Evolutionary conservation across 768 basidiomycete genomes (phyloP).

Genomic region (Macrolepiota dolichaula): DNA sequence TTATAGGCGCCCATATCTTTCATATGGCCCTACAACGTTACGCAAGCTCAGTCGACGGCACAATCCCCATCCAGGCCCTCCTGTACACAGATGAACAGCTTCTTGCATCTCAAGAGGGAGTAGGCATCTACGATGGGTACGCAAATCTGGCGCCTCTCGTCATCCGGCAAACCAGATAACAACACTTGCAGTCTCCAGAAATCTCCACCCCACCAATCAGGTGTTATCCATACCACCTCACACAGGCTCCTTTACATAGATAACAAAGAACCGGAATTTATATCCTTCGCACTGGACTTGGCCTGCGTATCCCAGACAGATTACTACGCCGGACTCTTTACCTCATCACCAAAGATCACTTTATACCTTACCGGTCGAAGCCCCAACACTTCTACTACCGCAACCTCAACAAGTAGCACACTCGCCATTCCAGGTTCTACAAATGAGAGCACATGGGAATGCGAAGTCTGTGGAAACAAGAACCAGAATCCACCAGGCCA

Average conservation of each 20-base stretch:
- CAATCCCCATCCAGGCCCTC: constrained; percentile 73
- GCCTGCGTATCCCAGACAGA: constrained; percentile 67
- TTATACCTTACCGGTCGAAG: constrained; percentile 14
- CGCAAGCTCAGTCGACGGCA: constrained; percentile 61
- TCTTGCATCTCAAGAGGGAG: constrained; percentile 66
- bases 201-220: constrained; percentile 72
- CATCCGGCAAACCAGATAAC: constrained; percentile 24
- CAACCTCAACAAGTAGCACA: neutral
- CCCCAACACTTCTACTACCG: neutral
- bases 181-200: constrained; percentile 66
- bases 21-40: constrained; percentile 55
- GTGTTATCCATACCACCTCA: constrained; percentile 69
- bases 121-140: constrained; percentile 93
- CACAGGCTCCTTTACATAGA: constrained; percentile 87
- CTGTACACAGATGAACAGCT: constrained; percentile 81
- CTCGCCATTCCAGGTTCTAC: constrained; percentile 37
- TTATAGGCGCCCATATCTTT: neutral
- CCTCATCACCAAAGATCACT: constrained; percentile 86
- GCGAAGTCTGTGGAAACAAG: constrained; percentile 77
- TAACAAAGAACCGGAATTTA: constrained; percentile 35
- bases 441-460: constrained; percentile 57
- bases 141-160: constrained; percentile 23
- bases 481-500: constrained; percentile 70
- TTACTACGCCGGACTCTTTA: constrained; percentile 87
- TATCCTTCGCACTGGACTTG: constrained; percentile 59